These are phyloP conservation scores for Metschnikowia orientalis DNA, from an alignment of 805 yeast genomes.

Conservation along the genomic window DNA sequence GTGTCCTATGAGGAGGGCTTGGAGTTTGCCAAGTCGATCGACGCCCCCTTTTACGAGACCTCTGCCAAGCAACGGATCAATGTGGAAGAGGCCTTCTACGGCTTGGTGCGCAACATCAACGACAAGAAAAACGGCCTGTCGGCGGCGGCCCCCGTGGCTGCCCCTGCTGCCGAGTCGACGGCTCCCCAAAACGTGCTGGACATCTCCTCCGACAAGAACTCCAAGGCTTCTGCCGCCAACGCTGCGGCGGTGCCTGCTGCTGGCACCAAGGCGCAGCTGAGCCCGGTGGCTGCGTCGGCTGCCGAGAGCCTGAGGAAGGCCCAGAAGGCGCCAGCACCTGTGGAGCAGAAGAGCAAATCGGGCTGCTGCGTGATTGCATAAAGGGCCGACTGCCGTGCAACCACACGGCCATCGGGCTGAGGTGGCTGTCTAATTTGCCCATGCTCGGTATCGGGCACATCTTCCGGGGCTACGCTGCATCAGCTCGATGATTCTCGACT, in stretches of 20 bases:
- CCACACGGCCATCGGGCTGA: too few species aligned
- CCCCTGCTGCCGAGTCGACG: constrained; percentile 3
- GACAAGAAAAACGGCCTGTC: constrained; percentile 6
- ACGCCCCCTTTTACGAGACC: constrained; percentile 81
- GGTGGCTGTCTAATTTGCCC: too few species aligned
- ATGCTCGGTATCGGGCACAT: too few species aligned
- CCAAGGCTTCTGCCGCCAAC: constrained; percentile 1
- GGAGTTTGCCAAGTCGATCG: constrained; percentile 58
- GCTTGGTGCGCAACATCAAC: constrained; percentile 56
- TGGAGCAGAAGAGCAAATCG: constrained; percentile 11
- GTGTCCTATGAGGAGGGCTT: constrained; percentile 64
- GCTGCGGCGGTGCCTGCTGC: constrained; percentile 3
- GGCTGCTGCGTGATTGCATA: constrained; percentile 22
- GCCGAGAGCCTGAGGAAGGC: constrained; percentile 13
- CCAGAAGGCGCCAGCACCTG: constrained; percentile 9
- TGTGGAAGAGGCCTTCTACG: constrained; percentile 80
- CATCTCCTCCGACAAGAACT: constrained; percentile 2
- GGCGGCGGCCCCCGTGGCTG: constrained; percentile 4
- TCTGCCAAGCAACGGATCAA: constrained; percentile 88
- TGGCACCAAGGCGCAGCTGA: not conserved
- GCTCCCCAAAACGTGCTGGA: constrained; percentile 2
- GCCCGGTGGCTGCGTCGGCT: constrained; percentile 2
- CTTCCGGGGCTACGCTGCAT: too few species aligned
- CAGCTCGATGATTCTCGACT: too few species aligned
- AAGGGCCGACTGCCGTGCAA: too few species aligned